Evolutionary conservation across 768 basidiomycete genomes (phyloP).

Genomic region (Xanthoconium stramineum): DNA sequence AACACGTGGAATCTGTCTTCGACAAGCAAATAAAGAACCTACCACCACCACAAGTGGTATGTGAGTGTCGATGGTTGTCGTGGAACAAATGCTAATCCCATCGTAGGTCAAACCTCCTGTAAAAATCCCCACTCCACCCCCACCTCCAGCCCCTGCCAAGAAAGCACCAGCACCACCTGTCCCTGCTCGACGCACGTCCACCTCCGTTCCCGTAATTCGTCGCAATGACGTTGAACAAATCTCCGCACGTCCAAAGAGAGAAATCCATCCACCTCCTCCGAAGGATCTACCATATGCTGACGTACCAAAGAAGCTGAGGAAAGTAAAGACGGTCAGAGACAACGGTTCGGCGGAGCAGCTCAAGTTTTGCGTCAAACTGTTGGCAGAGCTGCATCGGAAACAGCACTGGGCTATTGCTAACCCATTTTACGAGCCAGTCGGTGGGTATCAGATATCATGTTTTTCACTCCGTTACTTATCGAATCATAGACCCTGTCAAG

Average conservation of each 20-base stretch:
- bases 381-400: slow-evolving; percentile 76
- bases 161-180: slow-evolving; percentile 36
- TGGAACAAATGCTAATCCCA: slow-evolving; percentile 12
- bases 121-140: slow-evolving; percentile 39
- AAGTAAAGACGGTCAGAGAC: slow-evolving; percentile 56
- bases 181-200: slow-evolving; percentile 67
- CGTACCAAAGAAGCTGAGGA: slow-evolving; percentile 64
- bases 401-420: slow-evolving; percentile 67
- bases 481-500: slow-evolving; percentile 62
- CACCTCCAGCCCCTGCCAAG: slow-evolving; percentile 36
- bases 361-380: slow-evolving; percentile 72
- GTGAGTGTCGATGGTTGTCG: slow-evolving; percentile 29
- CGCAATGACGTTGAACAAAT: slow-evolving; percentile 61
- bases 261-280: slow-evolving; percentile 93
- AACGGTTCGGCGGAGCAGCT: slow-evolving; percentile 80
- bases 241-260: slow-evolving; percentile 87
- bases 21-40: slow-evolving; percentile 86
- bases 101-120: slow-evolving; percentile 42
- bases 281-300: slow-evolving; percentile 88
- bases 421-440: slow-evolving; percentile 94
- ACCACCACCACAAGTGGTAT: slow-evolving; percentile 74
- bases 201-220: slow-evolving; percentile 78
- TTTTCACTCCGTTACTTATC: neutral
- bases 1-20: slow-evolving; percentile 77
- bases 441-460: slow-evolving; percentile 46